A percentile compares a stretch with the other conserved stretches of the same genome.
Evolutionary conservation across 768 basidiomycete species (phyloP).

Genomic region (Hypholoma sublateritium): DNA sequence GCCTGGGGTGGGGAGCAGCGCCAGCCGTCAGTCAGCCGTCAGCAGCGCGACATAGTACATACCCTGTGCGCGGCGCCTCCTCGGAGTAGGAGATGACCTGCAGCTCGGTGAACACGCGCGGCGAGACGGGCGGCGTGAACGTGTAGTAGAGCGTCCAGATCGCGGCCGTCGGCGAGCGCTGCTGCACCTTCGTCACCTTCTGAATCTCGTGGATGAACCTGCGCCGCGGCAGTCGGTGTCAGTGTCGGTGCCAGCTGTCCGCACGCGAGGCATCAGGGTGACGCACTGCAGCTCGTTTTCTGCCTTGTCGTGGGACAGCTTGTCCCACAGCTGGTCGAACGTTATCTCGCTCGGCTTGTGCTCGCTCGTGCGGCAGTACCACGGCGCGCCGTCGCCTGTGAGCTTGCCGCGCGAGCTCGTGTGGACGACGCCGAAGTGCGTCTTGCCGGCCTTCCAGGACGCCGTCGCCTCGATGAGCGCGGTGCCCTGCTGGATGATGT

Average conservation of each 20-base stretch:
- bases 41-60: constrained; percentile 26
- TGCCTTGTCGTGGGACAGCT: constrained; percentile 64
- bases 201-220: constrained; percentile 70
- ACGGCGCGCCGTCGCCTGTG: constrained; percentile 55
- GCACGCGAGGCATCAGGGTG: no score
- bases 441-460: constrained; percentile 71
- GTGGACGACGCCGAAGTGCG: constrained; percentile 52
- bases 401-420: constrained; percentile 54
- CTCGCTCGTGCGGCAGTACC: constrained; percentile 69
- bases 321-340: constrained; percentile 74
- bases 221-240: background rate
- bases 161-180: constrained; percentile 58
- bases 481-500: constrained; percentile 50
- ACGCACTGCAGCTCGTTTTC: constrained; percentile 67
- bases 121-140: constrained; percentile 67
- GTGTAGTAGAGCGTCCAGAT: constrained; percentile 77
- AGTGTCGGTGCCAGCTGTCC: no score
- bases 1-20: constrained; percentile 21
- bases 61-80: constrained; percentile 58
- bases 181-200: constrained; percentile 61
- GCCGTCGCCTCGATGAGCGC: constrained; percentile 55
- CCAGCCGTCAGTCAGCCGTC: no score
- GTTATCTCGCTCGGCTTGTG: constrained; percentile 66
- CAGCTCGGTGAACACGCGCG: constrained; percentile 74
- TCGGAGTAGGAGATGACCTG: constrained; percentile 59